Conservation (phyloP, 176 grass and related monocot species). For the Raddia distichophylla region DNA sequence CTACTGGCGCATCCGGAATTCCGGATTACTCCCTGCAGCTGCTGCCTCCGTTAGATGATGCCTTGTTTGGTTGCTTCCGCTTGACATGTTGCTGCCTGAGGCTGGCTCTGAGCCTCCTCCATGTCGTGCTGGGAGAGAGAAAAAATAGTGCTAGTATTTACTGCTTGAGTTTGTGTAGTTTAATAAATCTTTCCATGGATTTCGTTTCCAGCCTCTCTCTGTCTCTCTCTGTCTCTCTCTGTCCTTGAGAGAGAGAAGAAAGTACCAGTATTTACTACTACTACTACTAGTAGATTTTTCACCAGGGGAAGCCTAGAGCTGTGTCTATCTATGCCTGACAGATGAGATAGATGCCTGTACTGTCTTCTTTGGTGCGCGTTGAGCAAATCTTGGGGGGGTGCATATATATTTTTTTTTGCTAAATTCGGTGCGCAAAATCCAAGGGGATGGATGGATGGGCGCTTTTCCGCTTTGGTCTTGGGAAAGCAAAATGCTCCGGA, state of each 20-base stretch:
- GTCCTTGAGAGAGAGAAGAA: not conserved
- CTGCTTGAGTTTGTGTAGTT: not conserved
- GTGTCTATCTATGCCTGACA: not conserved
- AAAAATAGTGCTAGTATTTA: too few species aligned
- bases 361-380: not conserved
- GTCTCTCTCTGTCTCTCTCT: too few species aligned
- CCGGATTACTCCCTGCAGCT: not conserved
- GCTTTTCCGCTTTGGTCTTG: conserved; percentile 30
- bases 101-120: not conserved
- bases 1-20: not conserved
- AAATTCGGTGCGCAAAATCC: conserved; percentile 39
- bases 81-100: not conserved
- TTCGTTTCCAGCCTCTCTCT: conserved; percentile 1
- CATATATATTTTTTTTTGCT: conserved; percentile 34
- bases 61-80: not conserved
- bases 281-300: too few species aligned
- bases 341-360: not conserved
- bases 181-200: conserved; percentile 16
- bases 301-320: not conserved
- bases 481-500: conserved; percentile 31
- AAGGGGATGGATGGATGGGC: too few species aligned
- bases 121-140: not conserved
- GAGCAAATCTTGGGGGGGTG: conserved; percentile 1
- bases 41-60: not conserved
- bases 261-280: conserved; percentile 5